These are phyloP conservation scores for Aspergillus unguis DNA, from an alignment of 2,329 filamentous ascomycete species.

Conservation along the genomic window DNA sequence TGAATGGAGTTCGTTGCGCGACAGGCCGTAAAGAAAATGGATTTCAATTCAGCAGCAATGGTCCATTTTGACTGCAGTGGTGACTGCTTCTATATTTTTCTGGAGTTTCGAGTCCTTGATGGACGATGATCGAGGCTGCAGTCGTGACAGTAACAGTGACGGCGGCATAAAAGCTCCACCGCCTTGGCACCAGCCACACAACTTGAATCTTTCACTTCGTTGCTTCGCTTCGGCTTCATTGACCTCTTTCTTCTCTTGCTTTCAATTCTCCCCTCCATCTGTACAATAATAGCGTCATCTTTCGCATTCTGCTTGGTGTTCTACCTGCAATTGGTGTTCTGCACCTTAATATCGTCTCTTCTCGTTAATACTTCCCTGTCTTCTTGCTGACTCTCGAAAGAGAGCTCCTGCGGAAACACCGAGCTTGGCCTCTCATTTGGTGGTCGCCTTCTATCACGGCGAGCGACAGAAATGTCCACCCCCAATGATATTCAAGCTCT, in stretches of 20 bases:
- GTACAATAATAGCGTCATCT: slow-evolving; percentile 14
- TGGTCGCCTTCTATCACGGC: slow-evolving; percentile 29
- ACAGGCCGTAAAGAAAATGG: background rate
- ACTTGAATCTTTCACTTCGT: slow-evolving; percentile 22
- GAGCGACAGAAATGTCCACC: slow-evolving; percentile 47
- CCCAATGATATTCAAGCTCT: slow-evolving; percentile 47
- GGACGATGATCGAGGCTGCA: background rate
- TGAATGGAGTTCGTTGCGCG: background rate
- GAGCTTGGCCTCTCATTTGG: slow-evolving; percentile 27
- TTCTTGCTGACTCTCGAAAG: slow-evolving; percentile 27
- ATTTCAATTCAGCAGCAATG: background rate
- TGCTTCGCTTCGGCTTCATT: slow-evolving; percentile 13
- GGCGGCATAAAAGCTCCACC: background rate
- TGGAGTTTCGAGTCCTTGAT: background rate
- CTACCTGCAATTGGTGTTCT: slow-evolving; percentile 12
- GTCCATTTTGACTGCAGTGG: background rate
- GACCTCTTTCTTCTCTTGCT: slow-evolving; percentile 15
- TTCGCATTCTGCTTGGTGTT: background rate
- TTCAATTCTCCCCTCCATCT: slow-evolving; percentile 13
- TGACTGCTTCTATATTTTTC: background rate
- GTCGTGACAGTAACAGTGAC: background rate
- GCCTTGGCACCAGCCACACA: slow-evolving; percentile 18
- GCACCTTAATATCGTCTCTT: slow-evolving; percentile 1
- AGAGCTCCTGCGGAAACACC: slow-evolving; percentile 29
- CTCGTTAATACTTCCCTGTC: slow-evolving; percentile 8